phyloP scores from a whole-genome alignment of 192 early-diverging fungal species.

The Gigaspora rosea region DNA sequence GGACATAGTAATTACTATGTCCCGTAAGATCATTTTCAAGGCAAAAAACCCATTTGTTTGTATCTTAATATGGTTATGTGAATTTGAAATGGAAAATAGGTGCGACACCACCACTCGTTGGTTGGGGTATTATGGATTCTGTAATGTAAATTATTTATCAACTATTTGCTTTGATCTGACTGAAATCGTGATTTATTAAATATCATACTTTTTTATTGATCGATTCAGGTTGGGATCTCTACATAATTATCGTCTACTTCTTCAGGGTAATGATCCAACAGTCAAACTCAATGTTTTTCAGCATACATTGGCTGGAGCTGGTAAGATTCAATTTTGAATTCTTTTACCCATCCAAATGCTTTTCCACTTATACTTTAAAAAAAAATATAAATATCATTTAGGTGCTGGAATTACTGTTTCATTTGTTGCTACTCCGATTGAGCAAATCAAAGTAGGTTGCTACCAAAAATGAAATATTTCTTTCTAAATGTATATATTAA shows the following conservation, averaged over 20 bases:
- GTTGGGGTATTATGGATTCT: conserved; percentile 90
- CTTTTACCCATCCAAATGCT: no score
- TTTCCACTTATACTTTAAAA: not conserved
- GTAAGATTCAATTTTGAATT: not conserved
- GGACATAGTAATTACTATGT: no score
- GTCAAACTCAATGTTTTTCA: conserved; percentile 64
- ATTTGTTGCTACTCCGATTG: conserved; percentile 78
- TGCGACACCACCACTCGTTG: conserved; percentile 87
- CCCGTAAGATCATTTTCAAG: no score
- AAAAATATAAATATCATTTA: conserved; percentile 3
- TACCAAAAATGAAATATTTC: no score
- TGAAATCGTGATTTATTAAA: not conserved
- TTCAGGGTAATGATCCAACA: conserved; percentile 64
- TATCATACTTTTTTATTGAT: not conserved
- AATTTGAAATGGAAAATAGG: conserved; percentile 40
- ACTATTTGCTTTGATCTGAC: not conserved
- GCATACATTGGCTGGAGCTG: conserved; percentile 68
- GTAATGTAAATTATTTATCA: conserved; percentile 48
- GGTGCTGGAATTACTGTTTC: conserved; percentile 80
- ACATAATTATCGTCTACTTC: conserved; percentile 74
- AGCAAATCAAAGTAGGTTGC: conserved; percentile 65
- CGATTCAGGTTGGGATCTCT: conserved; percentile 75
- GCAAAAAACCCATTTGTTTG: no score
- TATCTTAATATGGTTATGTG: not conserved
- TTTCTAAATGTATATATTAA: not conserved